These are phyloP conservation scores for Mycena polygramma DNA, from an alignment of 768 basidiomycete species.

Conservation along the genomic window DNA sequence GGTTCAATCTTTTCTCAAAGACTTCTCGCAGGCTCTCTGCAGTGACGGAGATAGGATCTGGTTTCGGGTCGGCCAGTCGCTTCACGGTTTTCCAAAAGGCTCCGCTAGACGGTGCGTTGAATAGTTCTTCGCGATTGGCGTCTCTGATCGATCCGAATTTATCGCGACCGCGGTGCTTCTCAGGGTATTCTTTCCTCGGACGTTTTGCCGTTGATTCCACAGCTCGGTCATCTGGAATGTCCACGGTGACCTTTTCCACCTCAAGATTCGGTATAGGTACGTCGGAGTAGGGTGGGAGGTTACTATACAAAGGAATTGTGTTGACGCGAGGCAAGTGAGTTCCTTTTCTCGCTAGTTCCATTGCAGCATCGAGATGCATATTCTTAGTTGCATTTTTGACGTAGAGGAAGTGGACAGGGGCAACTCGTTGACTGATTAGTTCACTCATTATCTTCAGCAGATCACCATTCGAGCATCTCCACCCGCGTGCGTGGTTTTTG, in stretches of 20 bases:
- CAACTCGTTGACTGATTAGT: not conserved
- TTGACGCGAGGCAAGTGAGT: not conserved
- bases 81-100: conserved; percentile 23
- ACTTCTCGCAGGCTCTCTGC: conserved; percentile 18
- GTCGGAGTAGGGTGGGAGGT: not conserved
- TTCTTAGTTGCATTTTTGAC: not conserved
- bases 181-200: too few relatives aligned
- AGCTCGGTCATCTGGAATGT: too few relatives aligned
- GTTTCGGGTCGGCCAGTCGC: conserved; percentile 16
- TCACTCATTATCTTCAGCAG: too few relatives aligned
- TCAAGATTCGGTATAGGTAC: too few relatives aligned
- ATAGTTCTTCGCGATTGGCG: conserved; percentile 5
- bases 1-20: conserved; percentile 28
- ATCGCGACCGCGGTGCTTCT: too few relatives aligned
- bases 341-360: not conserved
- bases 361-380: not conserved
- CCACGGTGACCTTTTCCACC: too few relatives aligned
- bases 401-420: conserved; percentile 15
- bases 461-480: conserved; percentile 16
- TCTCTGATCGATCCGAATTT: not conserved
- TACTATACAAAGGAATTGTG: not conserved
- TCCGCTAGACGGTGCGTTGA: conserved; percentile 16
- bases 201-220: too few relatives aligned
- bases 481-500: conserved; percentile 11
- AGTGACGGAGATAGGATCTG: not conserved